These are phyloP conservation scores for Ormosia semicastrata DNA, from an alignment of 306 rosid species.

Conservation along the genomic window DNA sequence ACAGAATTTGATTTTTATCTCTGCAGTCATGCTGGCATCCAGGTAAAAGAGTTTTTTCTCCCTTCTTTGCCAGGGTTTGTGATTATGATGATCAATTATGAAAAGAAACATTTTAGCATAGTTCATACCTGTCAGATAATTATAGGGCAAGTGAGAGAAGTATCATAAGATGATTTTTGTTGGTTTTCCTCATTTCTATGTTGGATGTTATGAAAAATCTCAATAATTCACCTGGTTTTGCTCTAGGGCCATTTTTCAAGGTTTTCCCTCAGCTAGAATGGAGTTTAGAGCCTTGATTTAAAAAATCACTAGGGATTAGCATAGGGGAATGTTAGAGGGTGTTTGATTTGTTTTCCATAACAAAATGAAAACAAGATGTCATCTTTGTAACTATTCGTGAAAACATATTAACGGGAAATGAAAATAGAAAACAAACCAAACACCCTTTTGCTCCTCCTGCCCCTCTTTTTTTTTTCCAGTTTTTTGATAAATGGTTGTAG, in stretches of 20 bases:
- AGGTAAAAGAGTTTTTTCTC: slow-evolving; percentile 41
- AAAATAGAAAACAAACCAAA: too few relatives aligned
- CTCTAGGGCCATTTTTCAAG: background rate
- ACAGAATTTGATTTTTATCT: slow-evolving; percentile 94
- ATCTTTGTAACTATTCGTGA: too few relatives aligned
- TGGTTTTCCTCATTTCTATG: background rate
- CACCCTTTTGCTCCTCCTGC: too few relatives aligned
- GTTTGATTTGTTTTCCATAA: too few relatives aligned
- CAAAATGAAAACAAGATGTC: too few relatives aligned
- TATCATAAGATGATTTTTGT: background rate
- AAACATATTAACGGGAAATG: too few relatives aligned
- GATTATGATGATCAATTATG: background rate
- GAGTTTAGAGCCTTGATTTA: background rate
- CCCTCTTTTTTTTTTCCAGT: background rate
- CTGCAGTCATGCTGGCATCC: slow-evolving; percentile 95
- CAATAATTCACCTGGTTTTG: background rate
- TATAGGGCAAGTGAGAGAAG: background rate
- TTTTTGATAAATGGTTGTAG: background rate
- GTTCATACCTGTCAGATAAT: background rate
- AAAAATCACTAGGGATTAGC: background rate
- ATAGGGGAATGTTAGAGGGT: background rate
- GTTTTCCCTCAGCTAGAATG: background rate
- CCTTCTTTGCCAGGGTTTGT: background rate
- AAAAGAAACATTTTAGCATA: background rate
- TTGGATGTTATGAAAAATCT: background rate